phyloP scores from a whole-genome alignment of 345 rosid genomes.

The Salix brachista region DNA sequence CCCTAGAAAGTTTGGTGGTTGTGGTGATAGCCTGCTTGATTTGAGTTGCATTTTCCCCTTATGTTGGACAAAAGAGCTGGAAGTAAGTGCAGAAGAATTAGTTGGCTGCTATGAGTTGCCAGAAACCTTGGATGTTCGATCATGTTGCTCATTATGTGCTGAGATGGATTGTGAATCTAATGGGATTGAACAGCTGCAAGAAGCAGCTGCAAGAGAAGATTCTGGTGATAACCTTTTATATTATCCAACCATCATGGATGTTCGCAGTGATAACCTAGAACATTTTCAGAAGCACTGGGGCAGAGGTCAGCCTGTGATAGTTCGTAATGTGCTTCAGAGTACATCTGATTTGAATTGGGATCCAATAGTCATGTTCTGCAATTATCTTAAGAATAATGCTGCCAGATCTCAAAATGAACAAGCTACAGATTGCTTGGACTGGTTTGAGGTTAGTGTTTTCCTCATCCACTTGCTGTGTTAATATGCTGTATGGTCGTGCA shows the following conservation, averaged over 20 bases:
- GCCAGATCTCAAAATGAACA: conserved; percentile 35
- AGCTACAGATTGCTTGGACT: conserved; percentile 46
- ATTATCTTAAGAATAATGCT: conserved; percentile 58
- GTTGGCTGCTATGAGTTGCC: conserved; percentile 84
- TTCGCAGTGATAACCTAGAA: conserved; percentile 62
- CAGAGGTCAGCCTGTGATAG: conserved; percentile 81
- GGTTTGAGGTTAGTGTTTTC: conserved; percentile 76
- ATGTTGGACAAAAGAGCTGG: conserved; percentile 66
- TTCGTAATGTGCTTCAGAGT: conserved; percentile 58
- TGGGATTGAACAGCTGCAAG: conserved; percentile 50
- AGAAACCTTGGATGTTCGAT: conserved; percentile 54
- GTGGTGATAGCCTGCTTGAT: conserved; percentile 49
- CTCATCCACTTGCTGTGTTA: neutral
- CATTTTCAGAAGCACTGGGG: conserved; percentile 96
- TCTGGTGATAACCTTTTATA: conserved; percentile 65
- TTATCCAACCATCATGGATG: conserved; percentile 50
- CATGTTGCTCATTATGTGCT: conserved; percentile 60
- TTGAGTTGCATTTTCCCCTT: conserved; percentile 50
- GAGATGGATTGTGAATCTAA: conserved; percentile 44
- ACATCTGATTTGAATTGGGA: conserved; percentile 69
- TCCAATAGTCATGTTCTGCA: conserved; percentile 77
- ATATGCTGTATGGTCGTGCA: neutral
- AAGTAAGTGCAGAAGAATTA: conserved; percentile 77
- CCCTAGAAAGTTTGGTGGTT: conserved; percentile 52
- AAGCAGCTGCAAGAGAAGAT: conserved; percentile 61